These are phyloP conservation scores for Ammopiptanthus mongolicus DNA, from an alignment of 306 rosid genomes.

Conservation along the genomic window DNA sequence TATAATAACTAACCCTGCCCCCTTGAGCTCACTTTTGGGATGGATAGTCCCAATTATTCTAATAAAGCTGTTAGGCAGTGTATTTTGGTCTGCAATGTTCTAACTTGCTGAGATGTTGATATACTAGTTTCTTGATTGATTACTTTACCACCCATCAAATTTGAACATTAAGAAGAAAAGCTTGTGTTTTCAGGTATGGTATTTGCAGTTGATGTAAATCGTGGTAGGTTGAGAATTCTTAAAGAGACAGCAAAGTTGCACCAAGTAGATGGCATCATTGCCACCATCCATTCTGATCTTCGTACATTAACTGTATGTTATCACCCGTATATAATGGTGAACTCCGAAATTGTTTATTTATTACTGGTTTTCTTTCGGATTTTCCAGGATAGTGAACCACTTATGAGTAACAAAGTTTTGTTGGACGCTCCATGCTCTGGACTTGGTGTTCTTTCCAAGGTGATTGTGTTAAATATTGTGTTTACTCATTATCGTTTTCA, in stretches of 20 bases:
- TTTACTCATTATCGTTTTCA: neutral
- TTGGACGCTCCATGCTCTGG: slow-evolving; percentile 92
- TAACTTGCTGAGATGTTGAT: neutral
- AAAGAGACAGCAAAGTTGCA: slow-evolving; percentile 80
- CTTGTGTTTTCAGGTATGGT: slow-evolving; percentile 55
- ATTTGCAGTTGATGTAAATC: slow-evolving; percentile 64
- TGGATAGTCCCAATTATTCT: no score
- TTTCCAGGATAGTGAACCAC: slow-evolving; percentile 44
- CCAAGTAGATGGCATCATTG: slow-evolving; percentile 62
- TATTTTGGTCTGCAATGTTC: neutral
- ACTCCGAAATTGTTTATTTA: slow-evolving; percentile 17
- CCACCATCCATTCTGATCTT: slow-evolving; percentile 61
- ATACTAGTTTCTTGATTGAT: neutral
- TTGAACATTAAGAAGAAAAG: neutral
- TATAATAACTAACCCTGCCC: no score
- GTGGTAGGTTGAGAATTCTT: slow-evolving; percentile 79
- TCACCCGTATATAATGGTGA: neutral
- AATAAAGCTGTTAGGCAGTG: neutral
- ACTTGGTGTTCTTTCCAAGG: slow-evolving; percentile 92
- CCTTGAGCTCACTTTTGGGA: neutral
- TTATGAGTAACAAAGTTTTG: slow-evolving; percentile 66
- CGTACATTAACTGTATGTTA: slow-evolving; percentile 53
- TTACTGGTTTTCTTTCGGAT: slow-evolving; percentile 1
- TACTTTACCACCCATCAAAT: neutral
- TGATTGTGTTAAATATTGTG: slow-evolving; percentile 15